Evolutionary conservation across 176 grass and related monocot genomes (phyloP).

Genomic region (Ensete ventricosum): DNA sequence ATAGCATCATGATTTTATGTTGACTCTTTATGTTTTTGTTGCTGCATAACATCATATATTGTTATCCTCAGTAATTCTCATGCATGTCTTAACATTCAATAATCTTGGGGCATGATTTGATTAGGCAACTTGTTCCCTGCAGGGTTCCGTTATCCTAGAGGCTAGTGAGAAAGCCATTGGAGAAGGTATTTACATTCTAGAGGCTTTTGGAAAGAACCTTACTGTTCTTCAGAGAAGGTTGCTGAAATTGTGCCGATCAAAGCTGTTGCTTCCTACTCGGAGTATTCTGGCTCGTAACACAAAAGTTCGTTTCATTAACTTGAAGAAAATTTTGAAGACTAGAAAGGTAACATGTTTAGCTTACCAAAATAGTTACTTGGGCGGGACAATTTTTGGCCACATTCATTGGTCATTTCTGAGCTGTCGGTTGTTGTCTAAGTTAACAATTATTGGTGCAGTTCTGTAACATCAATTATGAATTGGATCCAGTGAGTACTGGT

Average conservation of each 20-base stretch:
- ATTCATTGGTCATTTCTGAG: no score
- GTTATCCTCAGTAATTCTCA: neutral
- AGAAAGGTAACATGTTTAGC: slow-evolving; percentile 19
- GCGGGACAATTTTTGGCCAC: neutral
- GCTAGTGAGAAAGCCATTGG: slow-evolving; percentile 22
- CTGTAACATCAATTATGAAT: no score
- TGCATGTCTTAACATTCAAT: neutral
- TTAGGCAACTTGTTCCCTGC: neutral
- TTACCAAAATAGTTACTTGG: neutral
- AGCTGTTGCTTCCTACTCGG: slow-evolving; percentile 11
- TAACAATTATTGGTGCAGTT: no score
- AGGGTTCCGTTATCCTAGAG: slow-evolving; percentile 31
- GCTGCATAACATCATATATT: neutral
- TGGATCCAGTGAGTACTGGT: no score
- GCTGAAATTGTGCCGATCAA: slow-evolving; percentile 22
- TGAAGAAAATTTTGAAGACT: slow-evolving; percentile 25
- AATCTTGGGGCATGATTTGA: neutral
- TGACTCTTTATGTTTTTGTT: neutral
- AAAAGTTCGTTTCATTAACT: slow-evolving; percentile 21
- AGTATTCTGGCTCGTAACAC: neutral
- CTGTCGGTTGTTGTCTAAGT: no score
- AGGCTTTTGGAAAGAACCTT: slow-evolving; percentile 31
- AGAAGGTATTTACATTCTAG: slow-evolving; percentile 26
- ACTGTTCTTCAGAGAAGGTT: slow-evolving; percentile 30
- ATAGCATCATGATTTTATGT: no score